phyloP scores from a whole-genome alignment of 257 asterid genomes.

The Solanum ahanhuiri region DNA sequence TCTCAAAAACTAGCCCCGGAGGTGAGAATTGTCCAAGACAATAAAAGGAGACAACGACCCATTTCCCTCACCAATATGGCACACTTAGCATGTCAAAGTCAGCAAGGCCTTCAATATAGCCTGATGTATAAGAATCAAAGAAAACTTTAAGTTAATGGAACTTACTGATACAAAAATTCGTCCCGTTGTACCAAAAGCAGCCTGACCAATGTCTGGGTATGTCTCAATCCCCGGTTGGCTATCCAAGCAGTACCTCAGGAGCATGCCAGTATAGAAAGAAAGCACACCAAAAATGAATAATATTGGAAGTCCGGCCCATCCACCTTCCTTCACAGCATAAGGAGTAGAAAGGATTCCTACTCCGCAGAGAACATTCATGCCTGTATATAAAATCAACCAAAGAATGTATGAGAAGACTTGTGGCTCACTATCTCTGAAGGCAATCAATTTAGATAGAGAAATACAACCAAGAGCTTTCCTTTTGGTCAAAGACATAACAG shows the following conservation, averaged over 20 bases:
- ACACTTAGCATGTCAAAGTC: neutral
- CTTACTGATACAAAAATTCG: constrained; percentile 83
- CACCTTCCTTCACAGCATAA: constrained; percentile 18
- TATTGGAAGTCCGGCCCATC: constrained; percentile 14
- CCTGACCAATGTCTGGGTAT: constrained; percentile 96
- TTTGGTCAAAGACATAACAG: neutral
- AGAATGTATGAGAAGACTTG: neutral
- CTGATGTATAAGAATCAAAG: too few species aligned
- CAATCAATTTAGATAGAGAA: neutral
- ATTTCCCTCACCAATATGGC: neutral
- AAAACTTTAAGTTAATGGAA: neutral
- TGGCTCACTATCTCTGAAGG: neutral
- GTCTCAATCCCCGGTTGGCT: constrained; percentile 93
- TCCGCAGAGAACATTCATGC: constrained; percentile 52
- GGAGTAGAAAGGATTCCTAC: constrained; percentile 47
- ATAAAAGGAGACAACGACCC: neutral
- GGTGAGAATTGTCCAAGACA: neutral
- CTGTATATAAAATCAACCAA: neutral
- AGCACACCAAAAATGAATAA: constrained; percentile 10
- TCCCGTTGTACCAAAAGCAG: constrained; percentile 79
- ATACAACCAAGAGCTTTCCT: neutral
- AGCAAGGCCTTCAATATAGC: too few species aligned
- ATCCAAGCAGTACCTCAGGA: constrained; percentile 74
- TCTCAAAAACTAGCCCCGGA: neutral
- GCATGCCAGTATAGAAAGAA: constrained; percentile 56